phyloP scores from a whole-genome alignment of 441 rosid species.

The Populus hybrid region DNA sequence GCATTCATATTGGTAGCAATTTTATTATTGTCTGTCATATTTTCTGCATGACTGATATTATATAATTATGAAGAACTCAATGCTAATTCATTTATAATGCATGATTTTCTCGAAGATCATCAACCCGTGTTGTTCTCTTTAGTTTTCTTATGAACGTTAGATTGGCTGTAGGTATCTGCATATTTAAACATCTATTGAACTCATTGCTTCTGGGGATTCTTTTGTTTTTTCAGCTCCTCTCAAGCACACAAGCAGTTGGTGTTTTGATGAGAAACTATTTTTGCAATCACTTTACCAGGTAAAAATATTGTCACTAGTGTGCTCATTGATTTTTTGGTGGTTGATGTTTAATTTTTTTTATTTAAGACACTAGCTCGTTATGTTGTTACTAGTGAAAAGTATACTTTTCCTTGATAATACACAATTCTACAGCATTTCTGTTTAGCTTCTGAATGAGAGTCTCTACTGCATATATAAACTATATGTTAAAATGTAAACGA shows the following conservation, averaged over 20 bases:
- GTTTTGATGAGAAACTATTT: conserved; percentile 77
- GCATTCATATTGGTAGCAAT: too few relatives aligned
- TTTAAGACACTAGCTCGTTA: too few relatives aligned
- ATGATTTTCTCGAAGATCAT: too few relatives aligned
- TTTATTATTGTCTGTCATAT: too few relatives aligned
- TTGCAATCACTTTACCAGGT: conserved; percentile 87
- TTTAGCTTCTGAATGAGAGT: neutral
- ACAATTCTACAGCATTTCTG: neutral
- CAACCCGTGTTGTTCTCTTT: neutral
- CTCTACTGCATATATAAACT: neutral
- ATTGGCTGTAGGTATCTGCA: neutral
- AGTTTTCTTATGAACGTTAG: neutral
- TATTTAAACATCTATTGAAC: neutral
- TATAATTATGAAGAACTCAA: too few relatives aligned
- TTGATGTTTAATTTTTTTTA: neutral
- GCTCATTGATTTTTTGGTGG: neutral
- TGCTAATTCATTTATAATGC: too few relatives aligned
- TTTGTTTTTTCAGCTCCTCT: conserved; percentile 40
- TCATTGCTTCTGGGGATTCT: conserved; percentile 9
- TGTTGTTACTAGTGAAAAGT: too few relatives aligned
- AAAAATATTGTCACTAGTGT: conserved; percentile 7
- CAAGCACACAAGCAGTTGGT: conserved; percentile 61
- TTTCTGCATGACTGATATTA: too few relatives aligned
- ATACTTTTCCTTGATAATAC: too few relatives aligned
- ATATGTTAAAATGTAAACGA: neutral